Percentiles rank a stretch among this genome's conserved stretches.
Evolutionary conservation across 768 basidiomycete genomes (phyloP).

Genomic region (Trametes sanguinea): DNA sequence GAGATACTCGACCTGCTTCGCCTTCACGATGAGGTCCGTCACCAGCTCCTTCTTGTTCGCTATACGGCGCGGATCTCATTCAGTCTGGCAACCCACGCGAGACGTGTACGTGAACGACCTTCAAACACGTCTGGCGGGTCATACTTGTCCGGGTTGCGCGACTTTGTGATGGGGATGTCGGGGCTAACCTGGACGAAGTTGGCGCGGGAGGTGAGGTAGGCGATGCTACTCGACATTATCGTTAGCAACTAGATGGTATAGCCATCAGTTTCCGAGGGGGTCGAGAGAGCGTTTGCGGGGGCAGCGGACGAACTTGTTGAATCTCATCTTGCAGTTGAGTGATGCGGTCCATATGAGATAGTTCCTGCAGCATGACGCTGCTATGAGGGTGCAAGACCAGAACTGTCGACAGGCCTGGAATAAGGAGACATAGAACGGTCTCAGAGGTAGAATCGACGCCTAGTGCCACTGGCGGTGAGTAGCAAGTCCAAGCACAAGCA

Average conservation of each 20-base stretch:
- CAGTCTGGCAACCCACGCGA: neutral
- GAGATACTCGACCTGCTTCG: constrained; percentile 86
- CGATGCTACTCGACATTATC: constrained; percentile 84
- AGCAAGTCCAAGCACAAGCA: neutral
- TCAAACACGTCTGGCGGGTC: constrained; percentile 19
- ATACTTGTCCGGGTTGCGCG: constrained; percentile 43
- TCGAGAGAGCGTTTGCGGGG: neutral
- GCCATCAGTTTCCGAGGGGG: neutral
- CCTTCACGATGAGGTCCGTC: constrained; percentile 78
- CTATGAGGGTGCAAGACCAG: constrained; percentile 23
- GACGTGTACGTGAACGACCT: constrained; percentile 12
- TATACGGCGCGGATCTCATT: constrained; percentile 37
- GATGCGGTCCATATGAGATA: constrained; percentile 94
- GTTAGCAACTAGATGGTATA: constrained; percentile 61
- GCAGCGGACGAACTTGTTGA: constrained; percentile 60
- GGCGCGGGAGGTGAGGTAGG: constrained; percentile 74
- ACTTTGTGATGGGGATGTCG: constrained; percentile 83
- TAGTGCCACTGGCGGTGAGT: too few relatives aligned
- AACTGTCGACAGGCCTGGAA: neutral
- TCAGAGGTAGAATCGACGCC: neutral
- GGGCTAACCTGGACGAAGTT: constrained; percentile 78
- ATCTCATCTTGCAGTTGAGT: constrained; percentile 95
- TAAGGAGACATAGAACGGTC: constrained; percentile 14
- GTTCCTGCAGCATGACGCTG: constrained; percentile 90
- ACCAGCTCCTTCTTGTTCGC: constrained; percentile 87